A percentile compares a stretch with the other conserved stretches of the same genome.
These are phyloP conservation scores for Scenedesmus sp. DNA, from an alignment of 163 green algal genomes.

Conservation along the genomic window DNA sequence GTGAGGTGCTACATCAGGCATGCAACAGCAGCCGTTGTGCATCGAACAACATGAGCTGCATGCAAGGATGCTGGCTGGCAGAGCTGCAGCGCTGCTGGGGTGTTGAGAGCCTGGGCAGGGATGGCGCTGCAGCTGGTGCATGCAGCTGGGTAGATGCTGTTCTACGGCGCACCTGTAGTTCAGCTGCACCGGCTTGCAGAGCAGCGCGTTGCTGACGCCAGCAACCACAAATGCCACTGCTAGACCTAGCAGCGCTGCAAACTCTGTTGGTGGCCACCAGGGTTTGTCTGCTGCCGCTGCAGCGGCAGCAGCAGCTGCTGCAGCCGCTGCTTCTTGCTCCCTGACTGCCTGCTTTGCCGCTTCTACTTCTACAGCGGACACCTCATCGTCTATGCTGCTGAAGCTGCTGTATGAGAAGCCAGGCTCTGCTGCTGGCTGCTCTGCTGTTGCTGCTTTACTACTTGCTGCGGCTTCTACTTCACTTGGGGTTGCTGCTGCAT, in stretches of 20 bases:
- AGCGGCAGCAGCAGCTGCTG: neutral
- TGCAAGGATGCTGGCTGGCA: neutral
- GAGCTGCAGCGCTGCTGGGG: neutral
- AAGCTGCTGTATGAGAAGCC: neutral
- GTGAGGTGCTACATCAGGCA: neutral
- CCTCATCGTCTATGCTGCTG: slow-evolving; percentile 44
- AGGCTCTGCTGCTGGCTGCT: neutral
- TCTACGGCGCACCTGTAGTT: neutral
- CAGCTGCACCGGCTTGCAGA: slow-evolving; percentile 33
- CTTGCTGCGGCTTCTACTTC: neutral
- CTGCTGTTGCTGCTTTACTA: neutral
- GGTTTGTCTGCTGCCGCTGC: slow-evolving; percentile 5
- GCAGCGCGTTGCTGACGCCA: slow-evolving; percentile 13
- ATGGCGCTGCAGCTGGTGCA: neutral
- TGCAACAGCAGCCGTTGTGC: neutral
- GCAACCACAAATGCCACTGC: neutral
- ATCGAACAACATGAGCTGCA: neutral
- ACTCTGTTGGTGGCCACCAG: slow-evolving; percentile 45
- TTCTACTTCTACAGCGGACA: neutral
- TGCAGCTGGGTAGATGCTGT: neutral
- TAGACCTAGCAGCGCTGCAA: neutral
- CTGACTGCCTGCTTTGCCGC: neutral
- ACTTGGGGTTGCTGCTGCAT: neutral
- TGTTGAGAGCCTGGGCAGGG: neutral
- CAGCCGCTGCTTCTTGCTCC: neutral